Base-by-base conservation (phyloP, 2,329 filamentous ascomycete species). In the Botrytis fragariae region DNA sequence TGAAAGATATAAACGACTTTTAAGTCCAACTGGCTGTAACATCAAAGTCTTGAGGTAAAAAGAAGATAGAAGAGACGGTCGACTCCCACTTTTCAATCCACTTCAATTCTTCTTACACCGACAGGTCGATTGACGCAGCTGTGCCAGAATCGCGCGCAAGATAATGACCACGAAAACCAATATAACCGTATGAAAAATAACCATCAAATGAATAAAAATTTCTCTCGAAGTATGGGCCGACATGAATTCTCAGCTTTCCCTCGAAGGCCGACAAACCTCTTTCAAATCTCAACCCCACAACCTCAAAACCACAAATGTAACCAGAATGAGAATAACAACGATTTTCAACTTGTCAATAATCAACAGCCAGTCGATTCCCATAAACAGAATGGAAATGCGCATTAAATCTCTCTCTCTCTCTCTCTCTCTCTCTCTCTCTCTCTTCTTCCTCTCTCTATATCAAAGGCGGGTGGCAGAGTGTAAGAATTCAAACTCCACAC, bases 401-500 rank as follows among this genome's bases (percentile, higher is more conserved):
- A 51, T n/a, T 51, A 10, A 25, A n/a, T 45, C 44, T 45, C 20
- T 20, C 18, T 45, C 44, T 20, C 18, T 44, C 42, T 54, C 5
- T 32, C 51, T 10, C 51, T 18, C 6, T 29, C n/a, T 7, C 12
- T n/a, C 51, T 54, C 25, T 54, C 10, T 14, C 51, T 18, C 51
- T 57, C 14, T 25, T 12, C 1, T 16, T 29, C 51, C 12, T n/a
- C n/a, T n/a, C n/a, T n/a, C 25, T n/a, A 29, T 5, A 54, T 9
- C 12, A n/a, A 29, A 57, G 14, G 3, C 12, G n/a, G 18, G 2
- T 29, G 1, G 0, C 12, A 57, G 0, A 29, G 14, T n/a, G 5
- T 29, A 29, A 29, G 1, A 29, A 18, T 8, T 16, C n/a, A 57
- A 57, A 16, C 51, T 16, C 25, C n/a, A 12, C 51, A 57, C 51